phyloP scores from a whole-genome alignment of 768 basidiomycete species.

The Psilocybe cyanescens region DNA sequence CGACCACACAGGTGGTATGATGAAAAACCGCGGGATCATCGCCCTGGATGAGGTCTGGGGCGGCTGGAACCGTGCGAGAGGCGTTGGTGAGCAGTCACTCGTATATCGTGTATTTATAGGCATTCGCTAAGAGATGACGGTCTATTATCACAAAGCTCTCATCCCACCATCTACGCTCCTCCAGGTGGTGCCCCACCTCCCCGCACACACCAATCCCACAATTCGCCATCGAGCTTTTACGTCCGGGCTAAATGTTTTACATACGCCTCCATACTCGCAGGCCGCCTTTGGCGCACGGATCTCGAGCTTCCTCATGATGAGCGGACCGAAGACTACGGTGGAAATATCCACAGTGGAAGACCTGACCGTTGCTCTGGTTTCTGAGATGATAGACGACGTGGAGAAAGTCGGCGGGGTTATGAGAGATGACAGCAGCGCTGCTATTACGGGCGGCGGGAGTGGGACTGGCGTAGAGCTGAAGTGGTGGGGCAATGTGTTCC shows the following conservation, averaged over 20 bases:
- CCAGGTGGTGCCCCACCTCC: conserved; percentile 72
- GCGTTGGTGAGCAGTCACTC: conserved; percentile 66
- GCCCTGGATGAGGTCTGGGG: conserved; percentile 95
- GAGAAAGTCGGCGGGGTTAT: conserved; percentile 75
- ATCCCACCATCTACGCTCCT: conserved; percentile 88
- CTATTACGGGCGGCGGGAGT: conserved; percentile 43
- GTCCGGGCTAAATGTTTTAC: conserved; percentile 80
- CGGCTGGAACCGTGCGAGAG: conserved; percentile 92
- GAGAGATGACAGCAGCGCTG: conserved; percentile 65
- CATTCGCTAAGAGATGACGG: conserved; percentile 12
- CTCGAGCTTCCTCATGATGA: conserved; percentile 51
- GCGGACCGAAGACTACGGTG: conserved; percentile 59
- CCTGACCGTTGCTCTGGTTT: conserved; percentile 72
- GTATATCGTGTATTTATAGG: conserved; percentile 7
- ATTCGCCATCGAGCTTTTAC: conserved; percentile 70
- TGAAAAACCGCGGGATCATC: conserved; percentile 80
- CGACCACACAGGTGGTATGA: conserved; percentile 54
- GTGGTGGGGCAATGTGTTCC: conserved; percentile 76
- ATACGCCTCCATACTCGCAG: conserved; percentile 78
- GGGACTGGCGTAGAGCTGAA: conserved; percentile 63
- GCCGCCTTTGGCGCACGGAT: conserved; percentile 73
- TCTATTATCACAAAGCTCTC: conserved; percentile 56
- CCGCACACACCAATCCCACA: conserved; percentile 64
- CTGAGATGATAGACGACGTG: conserved; percentile 77
- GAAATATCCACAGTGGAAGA: conserved; percentile 73